Evolutionary conservation across 352 stramenopile genomes (phyloP).

Genomic region (Phytophthora vignae): DNA sequence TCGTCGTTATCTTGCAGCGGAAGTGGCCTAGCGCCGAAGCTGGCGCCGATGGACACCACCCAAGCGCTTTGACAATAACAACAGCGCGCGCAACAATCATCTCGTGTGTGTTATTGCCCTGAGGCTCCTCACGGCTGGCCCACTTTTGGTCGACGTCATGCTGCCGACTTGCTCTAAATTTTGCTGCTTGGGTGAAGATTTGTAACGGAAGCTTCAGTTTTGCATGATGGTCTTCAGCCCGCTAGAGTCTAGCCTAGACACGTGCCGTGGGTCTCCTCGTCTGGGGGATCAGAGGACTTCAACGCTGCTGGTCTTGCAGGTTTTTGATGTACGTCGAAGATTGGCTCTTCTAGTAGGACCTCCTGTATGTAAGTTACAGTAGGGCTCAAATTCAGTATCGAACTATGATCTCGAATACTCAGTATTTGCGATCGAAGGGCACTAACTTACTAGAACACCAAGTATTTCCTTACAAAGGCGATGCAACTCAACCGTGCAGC

Average conservation of each 20-base stretch:
- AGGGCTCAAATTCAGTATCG: neutral
- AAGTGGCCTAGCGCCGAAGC: neutral
- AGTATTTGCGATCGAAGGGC: neutral
- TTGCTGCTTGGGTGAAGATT: neutral
- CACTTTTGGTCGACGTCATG: neutral
- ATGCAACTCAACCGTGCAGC: neutral
- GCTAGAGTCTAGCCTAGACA: neutral
- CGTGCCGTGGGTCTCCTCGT: neutral
- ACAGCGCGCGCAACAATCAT: neutral
- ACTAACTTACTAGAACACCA: neutral
- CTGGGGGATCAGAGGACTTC: neutral
- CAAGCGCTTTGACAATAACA: too few relatives aligned
- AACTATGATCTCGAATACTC: neutral
- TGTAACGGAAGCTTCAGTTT: conserved; percentile 11
- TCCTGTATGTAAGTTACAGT: too few relatives aligned
- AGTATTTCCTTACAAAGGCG: neutral
- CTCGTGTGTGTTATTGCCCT: neutral
- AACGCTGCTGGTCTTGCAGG: neutral
- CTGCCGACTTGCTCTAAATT: neutral
- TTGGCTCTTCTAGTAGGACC: neutral
- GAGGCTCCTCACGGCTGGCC: neutral
- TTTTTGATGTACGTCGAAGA: neutral
- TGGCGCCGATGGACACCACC: neutral
- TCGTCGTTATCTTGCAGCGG: neutral
- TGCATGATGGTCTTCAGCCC: neutral